A percentile compares a stretch with the other conserved stretches of the same genome.
Conservation (phyloP, 306 rosid genomes). For the Quercus mongolica region DNA sequence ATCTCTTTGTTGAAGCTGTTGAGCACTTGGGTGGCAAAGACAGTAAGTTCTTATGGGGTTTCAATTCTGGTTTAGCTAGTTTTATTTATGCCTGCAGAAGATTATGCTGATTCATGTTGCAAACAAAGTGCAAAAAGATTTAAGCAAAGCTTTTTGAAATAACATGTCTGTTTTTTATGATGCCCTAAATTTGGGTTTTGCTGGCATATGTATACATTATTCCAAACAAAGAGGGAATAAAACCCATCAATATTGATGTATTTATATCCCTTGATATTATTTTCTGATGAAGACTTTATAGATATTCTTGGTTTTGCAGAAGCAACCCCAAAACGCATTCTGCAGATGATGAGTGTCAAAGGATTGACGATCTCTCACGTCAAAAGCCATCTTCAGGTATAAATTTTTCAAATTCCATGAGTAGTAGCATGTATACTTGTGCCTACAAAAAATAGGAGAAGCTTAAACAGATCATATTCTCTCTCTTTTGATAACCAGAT, state of each 20-base stretch:
- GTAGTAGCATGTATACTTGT: too few relatives aligned
- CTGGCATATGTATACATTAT: too few relatives aligned
- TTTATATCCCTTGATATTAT: too few relatives aligned
- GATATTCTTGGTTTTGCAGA: constrained; percentile 36
- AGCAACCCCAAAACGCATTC: constrained; percentile 71
- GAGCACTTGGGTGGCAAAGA: constrained; percentile 40
- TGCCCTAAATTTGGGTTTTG: too few relatives aligned
- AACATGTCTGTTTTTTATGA: not conserved
- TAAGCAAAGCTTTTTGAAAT: not conserved
- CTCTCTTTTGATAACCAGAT: too few relatives aligned
- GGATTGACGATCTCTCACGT: constrained; percentile 68
- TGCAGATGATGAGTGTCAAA: constrained; percentile 66
- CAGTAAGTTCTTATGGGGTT: constrained; percentile 16
- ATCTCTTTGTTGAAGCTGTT: constrained; percentile 35
- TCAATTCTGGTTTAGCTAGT: not conserved
- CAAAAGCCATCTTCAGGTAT: constrained; percentile 88
- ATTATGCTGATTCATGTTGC: not conserved
- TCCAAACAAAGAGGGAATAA: too few relatives aligned
- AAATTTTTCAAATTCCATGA: too few relatives aligned
- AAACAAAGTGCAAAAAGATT: not conserved
- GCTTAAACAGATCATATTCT: too few relatives aligned
- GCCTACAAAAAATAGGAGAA: too few relatives aligned
- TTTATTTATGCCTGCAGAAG: not conserved
- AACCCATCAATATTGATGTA: too few relatives aligned
- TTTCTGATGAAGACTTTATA: not conserved